Conservation (phyloP, 345 rosid species). For the Dovyalis caffra region DNA sequence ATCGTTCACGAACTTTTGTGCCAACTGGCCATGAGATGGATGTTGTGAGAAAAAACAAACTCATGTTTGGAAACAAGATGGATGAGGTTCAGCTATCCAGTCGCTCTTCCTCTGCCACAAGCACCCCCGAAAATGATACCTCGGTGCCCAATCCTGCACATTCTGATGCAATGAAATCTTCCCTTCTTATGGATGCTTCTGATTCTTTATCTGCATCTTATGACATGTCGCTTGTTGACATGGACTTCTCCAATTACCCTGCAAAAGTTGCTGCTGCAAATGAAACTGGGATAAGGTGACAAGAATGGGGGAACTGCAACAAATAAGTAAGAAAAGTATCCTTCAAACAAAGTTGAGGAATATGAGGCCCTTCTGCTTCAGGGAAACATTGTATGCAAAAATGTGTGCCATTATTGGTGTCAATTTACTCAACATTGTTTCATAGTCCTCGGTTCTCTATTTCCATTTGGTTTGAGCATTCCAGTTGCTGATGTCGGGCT, state of each 20-base stretch:
- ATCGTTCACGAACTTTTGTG: slow-evolving; percentile 89
- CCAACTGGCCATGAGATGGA: slow-evolving; percentile 99
- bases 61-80: slow-evolving; percentile 59
- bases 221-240: slow-evolving; percentile 86
- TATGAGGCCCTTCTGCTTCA: slow-evolving; percentile 10
- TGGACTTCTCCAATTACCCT: slow-evolving; percentile 79
- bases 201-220: slow-evolving; percentile 49
- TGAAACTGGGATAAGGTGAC: slow-evolving; percentile 51
- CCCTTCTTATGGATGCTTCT: slow-evolving; percentile 63
- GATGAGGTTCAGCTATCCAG: slow-evolving; percentile 77
- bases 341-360: slow-evolving; percentile 3
- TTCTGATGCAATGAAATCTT: slow-evolving; percentile 61
- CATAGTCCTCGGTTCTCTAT: not conserved
- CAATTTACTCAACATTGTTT: slow-evolving; percentile 11
- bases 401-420: slow-evolving; percentile 12
- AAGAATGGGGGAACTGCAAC: slow-evolving; percentile 16
- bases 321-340: slow-evolving; percentile 15
- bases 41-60: slow-evolving; percentile 76
- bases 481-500: slow-evolving; percentile 7
- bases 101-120: slow-evolving; percentile 60
- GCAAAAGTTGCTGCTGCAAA: slow-evolving; percentile 74
- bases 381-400: slow-evolving; percentile 9
- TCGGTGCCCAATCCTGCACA: slow-evolving; percentile 34
- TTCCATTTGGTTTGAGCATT: slow-evolving; percentile 6
- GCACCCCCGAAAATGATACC: slow-evolving; percentile 47